Base-by-base conservation (phyloP, 495 filamentous ascomycete species). In the Penicillium odoratum region DNA sequence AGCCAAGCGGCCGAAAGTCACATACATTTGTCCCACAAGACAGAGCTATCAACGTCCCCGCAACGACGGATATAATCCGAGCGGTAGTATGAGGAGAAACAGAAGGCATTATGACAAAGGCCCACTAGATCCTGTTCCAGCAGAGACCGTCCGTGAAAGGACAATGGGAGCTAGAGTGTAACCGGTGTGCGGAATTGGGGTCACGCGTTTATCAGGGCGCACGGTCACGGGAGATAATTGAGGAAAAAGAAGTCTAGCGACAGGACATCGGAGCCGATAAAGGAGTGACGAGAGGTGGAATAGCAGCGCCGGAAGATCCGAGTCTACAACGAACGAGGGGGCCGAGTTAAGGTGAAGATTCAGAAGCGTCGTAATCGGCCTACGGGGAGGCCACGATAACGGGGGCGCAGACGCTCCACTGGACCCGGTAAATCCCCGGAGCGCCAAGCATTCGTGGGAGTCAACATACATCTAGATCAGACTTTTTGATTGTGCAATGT, bases 21-120 rank as follows among this genome's bases (percentile, higher is more conserved):
- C 88, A 67, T 74, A 95, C 93, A 76, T 97, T 97, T 45, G 93
- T 96, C 57, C 93, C 93, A 72, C 91, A 95, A 58, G 92, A 89
- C 56, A 98, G 77, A 36, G 93, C 85, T 58, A 98, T 92, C 60
- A 86, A 68, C 36, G 91, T 96, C 25, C 90, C 93, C 30, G 94
- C 94, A 63, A 92, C 73, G 50, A 90, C 90, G 59, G 92, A 93
- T 53, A 91, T 77, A 40, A 92, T 71, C 70, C 91, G 74, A 28
- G 68, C 68, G 33, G 65, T 71, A 53, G 63, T 68, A 52, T 69
- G 64, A 33, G 54, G 18, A 34, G 70, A 69, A 36, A n/a, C 18
- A 18, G 11, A 56, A 58, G 34, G 46, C 69, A 77, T 75, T 36
- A 51, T 54, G 58, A 56, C 29, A 29, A 28, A 44, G 3, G 13